Conservation (phyloP, 164 flowering plant species). For the Amborella trichopoda region DNA sequence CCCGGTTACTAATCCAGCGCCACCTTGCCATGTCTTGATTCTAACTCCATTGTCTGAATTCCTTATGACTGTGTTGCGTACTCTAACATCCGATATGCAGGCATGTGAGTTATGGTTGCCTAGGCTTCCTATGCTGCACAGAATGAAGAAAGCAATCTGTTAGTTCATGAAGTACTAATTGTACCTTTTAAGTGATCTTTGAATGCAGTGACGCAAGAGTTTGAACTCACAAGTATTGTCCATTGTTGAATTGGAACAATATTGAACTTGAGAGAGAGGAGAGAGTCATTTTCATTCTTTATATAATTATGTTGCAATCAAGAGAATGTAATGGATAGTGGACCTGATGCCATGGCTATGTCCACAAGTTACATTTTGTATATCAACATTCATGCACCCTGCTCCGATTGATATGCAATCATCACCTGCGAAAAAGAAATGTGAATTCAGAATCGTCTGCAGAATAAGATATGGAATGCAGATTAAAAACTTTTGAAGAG, state of each 20-base stretch:
- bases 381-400: slow-evolving; percentile 58
- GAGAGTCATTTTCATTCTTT: neutral
- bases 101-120: slow-evolving; percentile 73
- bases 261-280: neutral
- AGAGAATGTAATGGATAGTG: neutral
- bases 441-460: neutral
- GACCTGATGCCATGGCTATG: slow-evolving; percentile 96
- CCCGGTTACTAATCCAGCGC: slow-evolving; percentile 54
- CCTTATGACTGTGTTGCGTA: slow-evolving; percentile 38
- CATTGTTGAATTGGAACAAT: neutral
- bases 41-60: slow-evolving; percentile 69
- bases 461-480: neutral
- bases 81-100: slow-evolving; percentile 64
- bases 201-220: no score
- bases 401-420: slow-evolving; percentile 82
- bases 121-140: slow-evolving; percentile 81
- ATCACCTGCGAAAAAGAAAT: slow-evolving; percentile 33
- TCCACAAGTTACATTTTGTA: slow-evolving; percentile 71
- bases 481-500: neutral
- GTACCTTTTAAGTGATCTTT: no score
- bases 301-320: neutral
- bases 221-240: neutral
- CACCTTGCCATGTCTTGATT: slow-evolving; percentile 96
- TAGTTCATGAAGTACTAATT: no score
- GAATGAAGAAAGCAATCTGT: neutral